Conservation (phyloP, 1,284 basidiomycete genomes). For the Fomes fomentarius region DNA sequence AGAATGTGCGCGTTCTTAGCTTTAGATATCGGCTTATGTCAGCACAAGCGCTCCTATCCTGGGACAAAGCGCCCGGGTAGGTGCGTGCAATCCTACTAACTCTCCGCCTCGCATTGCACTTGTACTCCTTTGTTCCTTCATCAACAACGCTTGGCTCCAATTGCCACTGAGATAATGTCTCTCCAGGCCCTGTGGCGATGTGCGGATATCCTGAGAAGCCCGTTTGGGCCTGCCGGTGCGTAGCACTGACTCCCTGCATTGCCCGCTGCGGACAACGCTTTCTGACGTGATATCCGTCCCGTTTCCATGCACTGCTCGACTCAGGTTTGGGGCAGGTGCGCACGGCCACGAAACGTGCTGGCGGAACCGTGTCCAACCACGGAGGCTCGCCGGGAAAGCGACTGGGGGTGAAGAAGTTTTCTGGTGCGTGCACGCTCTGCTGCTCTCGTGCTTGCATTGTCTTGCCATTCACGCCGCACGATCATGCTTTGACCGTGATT, state of each 20-base stretch:
- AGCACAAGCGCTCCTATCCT: conserved; percentile 31
- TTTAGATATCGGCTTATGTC: conserved; percentile 14
- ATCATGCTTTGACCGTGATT: no score
- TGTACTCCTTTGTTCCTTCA: conserved; percentile 7
- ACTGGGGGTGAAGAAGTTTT: conserved; percentile 92
- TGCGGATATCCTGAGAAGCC: conserved; percentile 16
- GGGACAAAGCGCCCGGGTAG: no score
- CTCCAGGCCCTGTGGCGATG: conserved; percentile 20
- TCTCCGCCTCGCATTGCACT: background rate
- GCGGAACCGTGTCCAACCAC: conserved; percentile 90
- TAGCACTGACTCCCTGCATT: conserved; percentile 2
- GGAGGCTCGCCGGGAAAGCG: conserved; percentile 91
- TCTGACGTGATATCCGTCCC: background rate
- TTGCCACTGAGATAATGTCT: conserved; percentile 11
- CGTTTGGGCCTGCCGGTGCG: conserved; percentile 19
- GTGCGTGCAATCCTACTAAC: no score
- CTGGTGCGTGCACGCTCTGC: conserved; percentile 56
- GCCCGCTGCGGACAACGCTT: background rate
- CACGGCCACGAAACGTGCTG: conserved; percentile 93
- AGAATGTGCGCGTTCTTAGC: conserved; percentile 7
- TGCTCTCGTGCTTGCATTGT: conserved; percentile 8
- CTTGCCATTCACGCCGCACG: no score
- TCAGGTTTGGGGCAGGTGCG: conserved; percentile 68
- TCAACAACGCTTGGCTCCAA: background rate
- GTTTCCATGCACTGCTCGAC: background rate